Evolutionary conservation across 805 yeast genomes (phyloP).

Genomic region (Yarrowia phangngaensis): DNA sequence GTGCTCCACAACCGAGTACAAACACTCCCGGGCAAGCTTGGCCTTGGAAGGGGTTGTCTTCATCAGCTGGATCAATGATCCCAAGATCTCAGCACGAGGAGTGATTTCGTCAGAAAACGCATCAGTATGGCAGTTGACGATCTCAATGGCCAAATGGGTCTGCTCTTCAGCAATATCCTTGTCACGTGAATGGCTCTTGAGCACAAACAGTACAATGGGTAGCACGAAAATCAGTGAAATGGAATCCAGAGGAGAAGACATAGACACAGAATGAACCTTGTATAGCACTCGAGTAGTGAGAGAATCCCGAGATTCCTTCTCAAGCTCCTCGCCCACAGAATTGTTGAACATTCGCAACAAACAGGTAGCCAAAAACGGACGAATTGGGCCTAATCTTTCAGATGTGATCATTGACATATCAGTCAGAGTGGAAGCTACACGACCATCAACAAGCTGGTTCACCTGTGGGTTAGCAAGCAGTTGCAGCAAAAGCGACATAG

Average conservation of each 20-base stretch:
- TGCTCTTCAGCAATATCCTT: conserved; percentile 94
- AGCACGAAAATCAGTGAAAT: conserved; percentile 66
- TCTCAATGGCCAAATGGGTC: conserved; percentile 68
- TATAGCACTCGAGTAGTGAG: conserved; percentile 65
- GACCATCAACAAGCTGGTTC: not conserved
- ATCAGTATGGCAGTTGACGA: conserved; percentile 50
- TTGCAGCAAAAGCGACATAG: conserved; percentile 50
- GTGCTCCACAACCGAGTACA: conserved; percentile 70
- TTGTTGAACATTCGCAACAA: conserved; percentile 51
- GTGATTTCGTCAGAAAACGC: conserved; percentile 56
- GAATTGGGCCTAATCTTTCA: conserved; percentile 49
- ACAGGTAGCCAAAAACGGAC: conserved; percentile 62
- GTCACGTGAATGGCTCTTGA: conserved; percentile 45
- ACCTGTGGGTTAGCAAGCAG: conserved; percentile 42
- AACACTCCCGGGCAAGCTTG: conserved; percentile 77
- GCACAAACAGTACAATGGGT: conserved; percentile 67
- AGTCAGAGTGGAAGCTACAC: conserved; percentile 37
- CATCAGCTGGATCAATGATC: conserved; percentile 62
- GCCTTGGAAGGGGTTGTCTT: conserved; percentile 66
- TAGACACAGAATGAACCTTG: conserved; percentile 68
- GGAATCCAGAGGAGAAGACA: conserved; percentile 65
- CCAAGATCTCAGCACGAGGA: conserved; percentile 64
- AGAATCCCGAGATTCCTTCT: conserved; percentile 52
- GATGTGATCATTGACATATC: conserved; percentile 42
- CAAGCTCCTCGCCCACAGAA: conserved; percentile 46